These are phyloP conservation scores for Gymnopus androsaceus DNA, from an alignment of 1,284 basidiomycete species.

Conservation along the genomic window DNA sequence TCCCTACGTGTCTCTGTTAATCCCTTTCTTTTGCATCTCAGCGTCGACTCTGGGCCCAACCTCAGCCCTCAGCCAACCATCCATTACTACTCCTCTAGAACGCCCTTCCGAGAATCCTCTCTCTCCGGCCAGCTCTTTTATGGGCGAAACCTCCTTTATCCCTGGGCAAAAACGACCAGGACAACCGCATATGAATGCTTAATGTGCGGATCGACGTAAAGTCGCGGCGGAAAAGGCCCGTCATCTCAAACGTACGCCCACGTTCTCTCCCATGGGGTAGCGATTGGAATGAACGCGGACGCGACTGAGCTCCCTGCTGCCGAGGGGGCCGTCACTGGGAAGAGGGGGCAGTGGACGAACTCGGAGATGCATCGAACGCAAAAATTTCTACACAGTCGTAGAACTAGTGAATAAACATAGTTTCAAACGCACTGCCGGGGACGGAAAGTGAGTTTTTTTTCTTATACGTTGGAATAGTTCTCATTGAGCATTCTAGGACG, in stretches of 20 bases:
- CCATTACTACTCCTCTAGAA: too few relatives aligned
- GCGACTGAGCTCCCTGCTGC: not conserved
- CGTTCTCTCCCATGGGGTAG: not conserved
- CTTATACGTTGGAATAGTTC: not conserved
- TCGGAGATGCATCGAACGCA: not conserved
- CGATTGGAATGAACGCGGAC: not conserved
- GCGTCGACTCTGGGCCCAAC: too few relatives aligned
- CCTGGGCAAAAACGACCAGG: too few relatives aligned
- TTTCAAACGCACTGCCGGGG: slow-evolving; percentile 2
- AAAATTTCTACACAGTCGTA: not conserved
- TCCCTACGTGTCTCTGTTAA: too few relatives aligned
- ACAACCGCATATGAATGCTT: too few relatives aligned
- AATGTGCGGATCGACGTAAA: too few relatives aligned
- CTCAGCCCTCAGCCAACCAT: too few relatives aligned
- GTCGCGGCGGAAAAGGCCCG: not conserved
- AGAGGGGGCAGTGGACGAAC: not conserved
- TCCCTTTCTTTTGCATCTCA: too few relatives aligned
- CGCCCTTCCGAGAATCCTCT: too few relatives aligned
- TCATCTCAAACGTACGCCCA: not conserved
- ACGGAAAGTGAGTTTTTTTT: not conserved
- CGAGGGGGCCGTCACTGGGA: slow-evolving; percentile 4
- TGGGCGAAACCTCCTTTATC: too few relatives aligned
- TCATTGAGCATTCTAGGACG: not conserved
- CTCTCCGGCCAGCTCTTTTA: too few relatives aligned
- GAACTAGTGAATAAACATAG: not conserved